Conservation (phyloP, 495 filamentous ascomycete species). For the Umbilicaria muhlenbergii region DNA sequence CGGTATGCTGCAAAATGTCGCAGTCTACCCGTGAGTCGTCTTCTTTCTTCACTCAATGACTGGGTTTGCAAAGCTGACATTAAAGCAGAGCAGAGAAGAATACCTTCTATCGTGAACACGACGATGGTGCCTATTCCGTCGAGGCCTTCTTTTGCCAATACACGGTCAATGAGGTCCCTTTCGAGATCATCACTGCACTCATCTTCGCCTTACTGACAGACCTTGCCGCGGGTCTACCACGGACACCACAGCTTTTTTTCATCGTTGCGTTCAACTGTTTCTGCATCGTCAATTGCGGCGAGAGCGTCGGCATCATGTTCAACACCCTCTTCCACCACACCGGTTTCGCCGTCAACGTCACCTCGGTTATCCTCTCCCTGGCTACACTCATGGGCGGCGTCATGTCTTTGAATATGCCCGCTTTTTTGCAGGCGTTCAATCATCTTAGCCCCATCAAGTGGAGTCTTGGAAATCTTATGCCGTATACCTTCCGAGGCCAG, state of each 20-base stretch:
- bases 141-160: constrained; percentile 55
- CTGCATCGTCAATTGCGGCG: constrained; percentile 55
- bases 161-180: constrained; percentile 49
- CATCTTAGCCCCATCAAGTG: constrained; percentile 57
- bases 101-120: constrained; percentile 55
- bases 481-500: constrained; percentile 39
- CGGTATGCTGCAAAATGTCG: constrained; percentile 64
- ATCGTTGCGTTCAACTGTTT: constrained; percentile 51
- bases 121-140: constrained; percentile 48
- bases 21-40: constrained; percentile 39
- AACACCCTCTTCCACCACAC: constrained; percentile 60
- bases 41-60: neutral
- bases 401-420: constrained; percentile 48
- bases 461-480: constrained; percentile 42
- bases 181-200: constrained; percentile 47
- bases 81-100: constrained; percentile 15
- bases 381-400: constrained; percentile 52
- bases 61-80: constrained; percentile 5
- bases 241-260: constrained; percentile 45
- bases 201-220: constrained; percentile 44
- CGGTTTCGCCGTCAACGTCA: constrained; percentile 58
- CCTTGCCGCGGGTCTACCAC: constrained; percentile 45
- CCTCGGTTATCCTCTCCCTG: constrained; percentile 44
- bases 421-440: constrained; percentile 50
- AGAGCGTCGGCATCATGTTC: constrained; percentile 66